These are phyloP conservation scores for Colletotrichum higginsianum DNA, from an alignment of 2,329 filamentous ascomycete species.

Conservation along the genomic window DNA sequence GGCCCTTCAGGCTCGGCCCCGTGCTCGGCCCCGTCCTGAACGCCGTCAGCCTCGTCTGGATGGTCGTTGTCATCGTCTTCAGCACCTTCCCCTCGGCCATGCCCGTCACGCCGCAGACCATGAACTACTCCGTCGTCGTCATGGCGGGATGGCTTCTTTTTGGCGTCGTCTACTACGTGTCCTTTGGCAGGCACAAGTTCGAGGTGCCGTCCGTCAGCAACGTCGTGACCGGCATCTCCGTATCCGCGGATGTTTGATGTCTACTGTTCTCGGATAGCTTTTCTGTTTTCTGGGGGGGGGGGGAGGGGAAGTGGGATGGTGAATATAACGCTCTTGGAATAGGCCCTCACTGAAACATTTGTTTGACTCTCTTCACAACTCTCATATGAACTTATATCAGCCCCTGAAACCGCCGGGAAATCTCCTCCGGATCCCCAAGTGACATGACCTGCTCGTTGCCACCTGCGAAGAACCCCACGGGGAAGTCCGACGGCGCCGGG, in stretches of 20 bases:
- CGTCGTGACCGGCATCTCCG: slow-evolving; percentile 35
- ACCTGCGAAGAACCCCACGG: slow-evolving; percentile 23
- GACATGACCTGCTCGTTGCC: slow-evolving; percentile 29
- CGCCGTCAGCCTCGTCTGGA: slow-evolving; percentile 59
- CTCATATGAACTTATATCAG: slow-evolving; percentile 43
- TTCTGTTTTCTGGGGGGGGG: too few species aligned
- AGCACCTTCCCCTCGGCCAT: slow-evolving; percentile 59
- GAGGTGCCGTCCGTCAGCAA: slow-evolving; percentile 44
- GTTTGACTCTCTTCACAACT: too few species aligned
- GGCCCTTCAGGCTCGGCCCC: slow-evolving; percentile 50
- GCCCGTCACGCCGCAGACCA: slow-evolving; percentile 58
- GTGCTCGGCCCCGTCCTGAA: slow-evolving; percentile 55
- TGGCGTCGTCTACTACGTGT: slow-evolving; percentile 53
- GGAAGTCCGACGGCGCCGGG: slow-evolving; percentile 38
- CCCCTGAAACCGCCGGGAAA: slow-evolving; percentile 52
- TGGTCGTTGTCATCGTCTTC: slow-evolving; percentile 60
- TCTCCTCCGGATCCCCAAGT: slow-evolving; percentile 47
- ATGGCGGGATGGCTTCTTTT: slow-evolving; percentile 56
- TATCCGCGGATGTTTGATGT: slow-evolving; percentile 8
- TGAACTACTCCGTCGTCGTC: slow-evolving; percentile 64
- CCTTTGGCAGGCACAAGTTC: slow-evolving; percentile 46
- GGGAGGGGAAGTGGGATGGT: too few species aligned
- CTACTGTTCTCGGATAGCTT: neutral
- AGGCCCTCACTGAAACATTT: too few species aligned
- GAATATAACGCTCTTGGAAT: neutral